Evolutionary conservation across 179 eudicot species (phyloP), one percentile per base, ranked within the genome.

Genomic region (Spergularia azorica): DNA sequence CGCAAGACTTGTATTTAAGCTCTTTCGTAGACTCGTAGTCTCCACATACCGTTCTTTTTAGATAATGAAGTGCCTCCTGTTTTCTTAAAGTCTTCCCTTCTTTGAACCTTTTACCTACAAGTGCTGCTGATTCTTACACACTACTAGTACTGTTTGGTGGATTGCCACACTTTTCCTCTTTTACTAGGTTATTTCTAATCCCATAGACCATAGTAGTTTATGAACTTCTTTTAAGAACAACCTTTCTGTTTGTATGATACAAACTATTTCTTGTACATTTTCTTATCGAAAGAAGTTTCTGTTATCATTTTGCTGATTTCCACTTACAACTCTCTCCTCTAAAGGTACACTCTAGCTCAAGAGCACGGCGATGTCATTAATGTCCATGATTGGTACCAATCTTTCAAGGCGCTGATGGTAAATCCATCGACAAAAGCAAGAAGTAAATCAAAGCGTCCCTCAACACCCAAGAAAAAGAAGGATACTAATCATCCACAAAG

Each of bases 341-440:
- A 39, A 77, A 94, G 97, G 94, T 95, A 95, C 77, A 79, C 82
- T 72, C 86, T 95, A 74, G 92, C 93, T 79, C 96, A 88, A 83
- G 98, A 95, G 86, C 94, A 92, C 76, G 97, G 97, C 72, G 97
- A 95, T 83, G 83, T 92, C 72, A 91, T 95, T 71, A 95, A 95
- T 79, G 88, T 95, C 72, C 96, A 91, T 71, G 95, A 92, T 80
- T 95, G 93, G 97, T 92, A 87, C 84, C 90, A 91, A 71, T 91
- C 98, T 76, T 95, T 95, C 77, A 90, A 83, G 87, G 86, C 88
- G 38, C 79, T 84, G 14, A 39, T 87, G 70, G 75, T 72, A 57
- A 80, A 26, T 41, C 77, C 87, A 70, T 71, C 80, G 20, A 62
- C 38, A 60, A 86, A 86, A 82, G 81, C 72, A 43, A 88, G 80